A percentile compares a stretch with the other conserved stretches of the same genome.
These are phyloP conservation scores for Biscogniauxia marginata DNA, from an alignment of 2,329 filamentous ascomycete species.

Conservation along the genomic window DNA sequence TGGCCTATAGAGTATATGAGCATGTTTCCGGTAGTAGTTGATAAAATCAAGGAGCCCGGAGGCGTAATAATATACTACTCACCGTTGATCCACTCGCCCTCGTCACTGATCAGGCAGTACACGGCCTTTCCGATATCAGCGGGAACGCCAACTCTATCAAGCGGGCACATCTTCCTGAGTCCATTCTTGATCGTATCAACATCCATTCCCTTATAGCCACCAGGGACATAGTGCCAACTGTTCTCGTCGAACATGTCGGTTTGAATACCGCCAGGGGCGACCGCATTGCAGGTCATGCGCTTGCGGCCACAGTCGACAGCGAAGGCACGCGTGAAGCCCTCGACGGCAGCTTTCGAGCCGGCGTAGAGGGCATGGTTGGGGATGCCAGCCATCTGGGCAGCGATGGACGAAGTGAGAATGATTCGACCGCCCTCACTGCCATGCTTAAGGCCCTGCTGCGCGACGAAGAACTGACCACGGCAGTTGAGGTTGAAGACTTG, in stretches of 20 bases:
- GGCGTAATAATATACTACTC: conserved; percentile 24
- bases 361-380: conserved; percentile 71
- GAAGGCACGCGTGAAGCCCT: conserved; percentile 70
- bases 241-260: conserved; percentile 75
- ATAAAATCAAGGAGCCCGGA: not conserved
- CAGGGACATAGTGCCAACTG: conserved; percentile 64
- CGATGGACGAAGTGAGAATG: conserved; percentile 71
- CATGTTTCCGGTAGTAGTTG: not conserved
- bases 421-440: conserved; percentile 68
- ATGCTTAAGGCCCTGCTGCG: conserved; percentile 71
- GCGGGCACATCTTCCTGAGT: conserved; percentile 56
- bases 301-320: conserved; percentile 68
- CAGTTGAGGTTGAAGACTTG: conserved; percentile 71
- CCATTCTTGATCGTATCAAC: conserved; percentile 54
- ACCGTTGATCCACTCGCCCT: conserved; percentile 67
- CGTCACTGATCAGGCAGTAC: conserved; percentile 53
- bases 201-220: conserved; percentile 50
- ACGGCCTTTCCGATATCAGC: conserved; percentile 59
- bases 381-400: conserved; percentile 63
- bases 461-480: conserved; percentile 74
- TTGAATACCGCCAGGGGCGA: conserved; percentile 72
- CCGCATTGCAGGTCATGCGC: conserved; percentile 70
- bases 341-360: conserved; percentile 69
- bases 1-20: conserved; percentile 25
- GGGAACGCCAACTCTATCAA: conserved; percentile 57